Evolutionary conservation across 306 rosid genomes (phyloP), one percentile per base, ranked within the genome.

Genomic region (Hippophae tibetana): DNA sequence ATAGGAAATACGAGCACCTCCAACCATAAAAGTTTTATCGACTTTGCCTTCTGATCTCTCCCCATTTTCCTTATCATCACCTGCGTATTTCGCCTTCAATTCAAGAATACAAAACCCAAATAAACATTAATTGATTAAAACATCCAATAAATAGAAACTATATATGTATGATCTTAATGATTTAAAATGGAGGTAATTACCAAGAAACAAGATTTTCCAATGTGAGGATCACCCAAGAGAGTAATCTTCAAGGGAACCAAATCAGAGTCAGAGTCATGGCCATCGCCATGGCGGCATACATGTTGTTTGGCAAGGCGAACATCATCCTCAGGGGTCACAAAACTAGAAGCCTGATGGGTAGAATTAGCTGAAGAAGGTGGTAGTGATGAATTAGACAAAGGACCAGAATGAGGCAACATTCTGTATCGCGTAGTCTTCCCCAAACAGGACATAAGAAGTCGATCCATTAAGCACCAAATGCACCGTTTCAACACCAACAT

Each of bases 121-220:
- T 40, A 3, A 47, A 49, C 60, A 27, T 9, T 10, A 13, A 54
- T 11, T 6, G 23, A n/a, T 13, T 3, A 23, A 18, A 51, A 14
- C 25, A 9, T 5, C 52, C 23, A 18, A 18, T 18, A 6, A 8
- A 41, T 10, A 41, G 18, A 10, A 40, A 25, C 31, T 43, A 10
- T 54, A 7, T 25, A 7, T 8, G 7, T 25, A 7, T 8, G 7
- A 7, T 45, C 9, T 8, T 48, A 6, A 2, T 10, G 14, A 26
- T 9, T 27, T 18, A n/a, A 1, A 27, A 46, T 1, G 3, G 0
- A 56, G 7, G 31, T 11, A 65, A 72, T 9, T 40, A 92, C 98
- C 93, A 87, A 54, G 74, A 92, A 92, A 69, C 95, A 79, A 55
- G 98, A 87, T 78, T 92, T 92, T 58, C 98, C 98, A 42, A 83